Evolutionary conservation across 257 asterid species (phyloP).

Genomic region (Solanum tacnaense): DNA sequence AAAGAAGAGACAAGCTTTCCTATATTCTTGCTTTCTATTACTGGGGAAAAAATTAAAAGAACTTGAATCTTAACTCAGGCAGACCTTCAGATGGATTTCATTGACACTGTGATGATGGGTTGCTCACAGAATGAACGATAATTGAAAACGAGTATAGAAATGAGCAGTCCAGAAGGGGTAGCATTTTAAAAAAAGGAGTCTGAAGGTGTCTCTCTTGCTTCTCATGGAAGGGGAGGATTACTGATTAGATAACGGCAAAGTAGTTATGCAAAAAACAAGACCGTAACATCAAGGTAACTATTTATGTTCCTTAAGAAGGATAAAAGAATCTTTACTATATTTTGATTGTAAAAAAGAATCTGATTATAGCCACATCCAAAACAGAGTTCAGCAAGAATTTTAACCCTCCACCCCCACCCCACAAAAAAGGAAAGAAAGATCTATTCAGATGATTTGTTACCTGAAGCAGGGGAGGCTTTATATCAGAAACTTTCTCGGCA

Average conservation of each 20-base stretch:
- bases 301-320: neutral
- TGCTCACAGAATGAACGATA: neutral
- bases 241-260: neutral
- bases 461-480: slow-evolving; percentile 89
- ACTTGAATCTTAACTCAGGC: neutral
- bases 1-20: neutral
- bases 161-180: neutral
- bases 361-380: neutral
- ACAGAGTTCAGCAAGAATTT: neutral
- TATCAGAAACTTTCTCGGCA: slow-evolving; percentile 56
- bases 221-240: neutral
- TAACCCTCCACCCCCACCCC: neutral
- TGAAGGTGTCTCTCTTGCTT: neutral
- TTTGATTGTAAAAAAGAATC: neutral
- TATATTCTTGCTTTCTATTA: neutral
- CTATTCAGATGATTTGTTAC: slow-evolving; percentile 30
- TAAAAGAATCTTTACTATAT: neutral
- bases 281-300: neutral
- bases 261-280: neutral
- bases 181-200: neutral
- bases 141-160: neutral
- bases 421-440: neutral
- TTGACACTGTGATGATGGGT: neutral
- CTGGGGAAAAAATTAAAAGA: neutral
- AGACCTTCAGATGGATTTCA: neutral